These are phyloP conservation scores for Trichophaea hybrida DNA, from an alignment of 2,329 filamentous ascomycete species.

Conservation along the genomic window DNA sequence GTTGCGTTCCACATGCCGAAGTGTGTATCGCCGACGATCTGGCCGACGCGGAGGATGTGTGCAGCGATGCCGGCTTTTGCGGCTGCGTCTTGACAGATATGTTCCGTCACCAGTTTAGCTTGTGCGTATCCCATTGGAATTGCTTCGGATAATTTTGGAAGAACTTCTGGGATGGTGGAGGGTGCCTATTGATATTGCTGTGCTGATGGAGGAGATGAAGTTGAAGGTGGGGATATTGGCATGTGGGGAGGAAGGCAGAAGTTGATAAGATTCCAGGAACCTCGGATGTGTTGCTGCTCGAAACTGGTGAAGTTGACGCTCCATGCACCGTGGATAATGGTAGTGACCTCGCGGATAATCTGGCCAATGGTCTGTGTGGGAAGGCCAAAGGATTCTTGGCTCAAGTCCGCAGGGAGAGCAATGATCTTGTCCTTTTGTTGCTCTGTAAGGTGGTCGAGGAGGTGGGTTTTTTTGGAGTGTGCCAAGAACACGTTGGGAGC, in stretches of 20 bases:
- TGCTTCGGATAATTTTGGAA: conserved; percentile 32
- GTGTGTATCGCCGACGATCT: conserved; percentile 37
- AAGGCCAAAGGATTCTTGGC: conserved; percentile 34
- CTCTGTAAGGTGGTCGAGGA: conserved; percentile 21
- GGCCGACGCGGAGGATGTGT: conserved; percentile 33
- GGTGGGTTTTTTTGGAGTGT: conserved; percentile 31
- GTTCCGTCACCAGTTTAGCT: conserved; percentile 39
- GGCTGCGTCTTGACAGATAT: conserved; percentile 32
- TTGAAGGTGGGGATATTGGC: conserved; percentile 32
- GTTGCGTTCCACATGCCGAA: conserved; percentile 38
- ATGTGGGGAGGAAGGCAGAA: conserved; percentile 31
- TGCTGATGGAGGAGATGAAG: conserved; percentile 37
- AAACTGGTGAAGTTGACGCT: conserved; percentile 43
- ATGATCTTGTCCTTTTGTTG: conserved; percentile 28
- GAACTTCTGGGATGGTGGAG: conserved; percentile 29
- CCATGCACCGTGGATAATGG: conserved; percentile 41
- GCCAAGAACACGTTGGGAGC: conserved; percentile 30
- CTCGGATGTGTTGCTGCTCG: conserved; percentile 35
- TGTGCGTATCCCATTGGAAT: conserved; percentile 40
- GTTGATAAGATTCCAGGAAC: conserved; percentile 34
- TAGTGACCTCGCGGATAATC: conserved; percentile 30
- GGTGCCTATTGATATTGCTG: conserved; percentile 32
- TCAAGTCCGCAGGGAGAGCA: conserved; percentile 33
- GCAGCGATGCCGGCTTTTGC: conserved; percentile 29
- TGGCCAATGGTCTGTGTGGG: conserved; percentile 24